Base-by-base conservation (phyloP, 495 filamentous ascomycete species). In the Elaphomyces granulatus region DNA sequence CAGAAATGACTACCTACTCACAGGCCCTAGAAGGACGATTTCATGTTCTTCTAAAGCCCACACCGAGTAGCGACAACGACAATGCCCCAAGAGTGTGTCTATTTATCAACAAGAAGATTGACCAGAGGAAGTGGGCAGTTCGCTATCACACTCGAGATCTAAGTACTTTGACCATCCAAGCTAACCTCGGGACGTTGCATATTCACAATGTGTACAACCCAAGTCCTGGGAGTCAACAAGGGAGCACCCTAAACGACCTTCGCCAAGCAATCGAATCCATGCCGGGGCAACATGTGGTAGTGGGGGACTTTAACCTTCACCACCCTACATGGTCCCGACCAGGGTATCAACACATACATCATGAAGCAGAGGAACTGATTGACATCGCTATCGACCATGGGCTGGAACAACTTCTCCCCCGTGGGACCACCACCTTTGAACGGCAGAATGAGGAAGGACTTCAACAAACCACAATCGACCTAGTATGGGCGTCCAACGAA, bases 301-400 rank as follows among this genome's bases (percentile, higher is more conserved):
- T 34, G n/a, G 32, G 32, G 4, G 32, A 34, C 32, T 34, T 34
- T 16, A 34, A 34, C 18, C 32, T 34, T 8, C 32, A 34, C 32
- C 32, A 34, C 32, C 32, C 32, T 8, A n/a, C 18, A n/a, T 34
- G 32, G 32, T 4, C 32, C 8, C 14, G 14, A 8, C 32, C 32
- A n/a, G 32, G 18, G 8, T 34, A 34, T 16, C 14, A 34, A 4
- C 8, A 4, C 4, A 14, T 34, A n/a, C 14, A 34, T 16, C 14
- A 34, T 16, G 32, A 34, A 4, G 32, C 32, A n/a, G 18, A n/a
- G 8, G 4, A 34, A 14, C 32, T 34, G 8, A 34, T 34, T 14
- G 32, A 34, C n/a, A 34, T 34, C 32, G n/a, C n/a, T n/a, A 16
- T 15, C n/a, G 32, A n/a, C 4, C 32, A 34, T 14, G n/a, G n/a